Percentiles rank a stretch among this genome's conserved stretches.
Evolutionary conservation across 139 green algal genomes (phyloP).

Genomic region (Astrephomene gubernaculifera): DNA sequence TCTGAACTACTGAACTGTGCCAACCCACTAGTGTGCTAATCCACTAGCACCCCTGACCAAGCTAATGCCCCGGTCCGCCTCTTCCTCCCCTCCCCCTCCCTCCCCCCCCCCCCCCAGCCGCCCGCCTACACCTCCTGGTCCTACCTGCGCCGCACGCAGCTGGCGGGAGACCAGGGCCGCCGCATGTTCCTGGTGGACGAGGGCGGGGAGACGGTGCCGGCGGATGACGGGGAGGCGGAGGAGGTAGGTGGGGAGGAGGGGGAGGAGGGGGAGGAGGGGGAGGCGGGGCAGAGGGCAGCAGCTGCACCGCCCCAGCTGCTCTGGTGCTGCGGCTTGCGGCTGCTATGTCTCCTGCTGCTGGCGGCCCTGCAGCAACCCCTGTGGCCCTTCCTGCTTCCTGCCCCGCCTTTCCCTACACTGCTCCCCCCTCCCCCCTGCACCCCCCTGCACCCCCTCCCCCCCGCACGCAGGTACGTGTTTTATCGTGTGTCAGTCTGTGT

Average conservation of each 20-base stretch:
- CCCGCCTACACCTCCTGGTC: slow-evolving; percentile 74
- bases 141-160: slow-evolving; percentile 68
- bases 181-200: slow-evolving; percentile 79
- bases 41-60: neutral
- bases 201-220: slow-evolving; percentile 54
- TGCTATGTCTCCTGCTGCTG: too few relatives aligned
- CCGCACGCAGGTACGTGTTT: too few relatives aligned
- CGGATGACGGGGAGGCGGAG: slow-evolving; percentile 38
- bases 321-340: too few relatives aligned
- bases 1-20: neutral
- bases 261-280: neutral
- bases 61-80: neutral
- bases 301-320: too few relatives aligned
- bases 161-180: slow-evolving; percentile 60
- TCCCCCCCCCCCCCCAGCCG: slow-evolving; percentile 39
- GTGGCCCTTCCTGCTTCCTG: too few relatives aligned
- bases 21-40: neutral
- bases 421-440: too few relatives aligned
- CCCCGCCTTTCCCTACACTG: too few relatives aligned
- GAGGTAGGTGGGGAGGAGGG: neutral
- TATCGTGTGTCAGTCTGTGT: too few relatives aligned
- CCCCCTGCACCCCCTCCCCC: too few relatives aligned
- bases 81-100: neutral
- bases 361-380: too few relatives aligned
- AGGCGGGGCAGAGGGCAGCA: too few relatives aligned